Evolutionary conservation across 1,284 basidiomycete genomes (phyloP), one percentile per base, ranked within the genome.

Genomic region (Ustilago nuda): DNA sequence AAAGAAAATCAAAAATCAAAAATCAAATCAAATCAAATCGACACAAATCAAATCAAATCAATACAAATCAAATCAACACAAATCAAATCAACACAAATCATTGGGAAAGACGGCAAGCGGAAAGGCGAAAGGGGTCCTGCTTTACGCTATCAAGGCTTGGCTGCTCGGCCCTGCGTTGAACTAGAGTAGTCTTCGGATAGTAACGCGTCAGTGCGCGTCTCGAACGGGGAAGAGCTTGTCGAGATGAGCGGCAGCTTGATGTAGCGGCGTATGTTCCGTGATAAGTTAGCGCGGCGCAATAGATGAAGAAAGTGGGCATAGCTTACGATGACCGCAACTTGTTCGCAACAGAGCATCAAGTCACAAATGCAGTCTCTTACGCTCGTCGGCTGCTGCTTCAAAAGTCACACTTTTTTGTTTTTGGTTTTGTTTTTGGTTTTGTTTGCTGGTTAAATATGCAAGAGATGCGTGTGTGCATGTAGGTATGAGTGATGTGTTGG

Each of bases 401-500:
- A 54, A 13, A 23, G 23, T 15, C 1, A 45, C 13, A 12, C 27
- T 5, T 17, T 27, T 32, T 50, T 50, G 19, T 19, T 19, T 19
- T 19, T 19, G 1, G 19, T 19, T 19, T 19, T 19, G 19, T 19
- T 19, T 19, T 19, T 19, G 19, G 19, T 19, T 27, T 27, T 5
- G 19, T 8, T 23, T 17, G 3, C 48, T 56, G 30, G 13, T 33
- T 50, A 50, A 27, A 33, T 30, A 46, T 17, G 50, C 19, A n/a
- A 37, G 13, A 45, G 41, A 50, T 17, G 64, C 57, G 45, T 48
- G 55, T n/a, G 55, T 54, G 60, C 53, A 33, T 45, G 23, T 48
- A 27, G 33, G 55, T 43, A 48, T 51, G 59, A 3, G 54, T 48
- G 64, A 45, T 56, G 65, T 61, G 59, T 61, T 67, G 66, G 43